These are phyloP conservation scores for Tetradesmus obliquus DNA, from an alignment of 139 green algal genomes.

Conservation along the genomic window DNA sequence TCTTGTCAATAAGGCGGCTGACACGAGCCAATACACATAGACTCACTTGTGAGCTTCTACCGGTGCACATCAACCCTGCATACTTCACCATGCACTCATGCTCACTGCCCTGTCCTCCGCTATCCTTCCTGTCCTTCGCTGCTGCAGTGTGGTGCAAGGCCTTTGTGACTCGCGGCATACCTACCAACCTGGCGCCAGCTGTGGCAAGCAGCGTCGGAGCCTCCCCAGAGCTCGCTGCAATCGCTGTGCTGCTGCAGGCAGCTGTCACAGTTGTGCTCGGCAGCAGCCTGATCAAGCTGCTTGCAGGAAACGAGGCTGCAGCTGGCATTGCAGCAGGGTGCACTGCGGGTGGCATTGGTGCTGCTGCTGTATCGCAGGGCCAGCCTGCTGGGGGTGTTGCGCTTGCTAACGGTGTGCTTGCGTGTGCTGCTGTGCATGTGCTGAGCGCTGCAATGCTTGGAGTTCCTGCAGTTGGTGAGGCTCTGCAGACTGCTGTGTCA, in stretches of 20 bases:
- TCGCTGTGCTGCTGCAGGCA: constrained; percentile 18
- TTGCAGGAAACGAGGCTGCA: background rate
- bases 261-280: constrained; percentile 2
- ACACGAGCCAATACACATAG: too few species aligned
- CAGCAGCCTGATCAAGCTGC: background rate
- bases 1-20: background rate
- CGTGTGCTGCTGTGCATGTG: background rate
- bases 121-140: background rate
- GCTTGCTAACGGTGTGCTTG: constrained; percentile 5
- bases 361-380: background rate
- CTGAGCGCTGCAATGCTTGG: background rate
- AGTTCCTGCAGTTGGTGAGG: background rate
- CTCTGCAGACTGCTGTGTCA: background rate
- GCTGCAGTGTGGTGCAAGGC: constrained; percentile 11
- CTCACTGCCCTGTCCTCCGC: background rate
- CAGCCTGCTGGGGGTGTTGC: background rate
- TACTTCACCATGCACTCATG: background rate
- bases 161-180: background rate
- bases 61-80: background rate
- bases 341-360: constrained; percentile 11
- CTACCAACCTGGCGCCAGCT: background rate
- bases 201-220: background rate
- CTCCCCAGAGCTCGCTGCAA: background rate
- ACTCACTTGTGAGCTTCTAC: too few species aligned
- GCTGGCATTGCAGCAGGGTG: background rate